Base-by-base conservation (phyloP, 2,329 filamentous ascomycete species). In the Ceratocystis colombiana region DNA sequence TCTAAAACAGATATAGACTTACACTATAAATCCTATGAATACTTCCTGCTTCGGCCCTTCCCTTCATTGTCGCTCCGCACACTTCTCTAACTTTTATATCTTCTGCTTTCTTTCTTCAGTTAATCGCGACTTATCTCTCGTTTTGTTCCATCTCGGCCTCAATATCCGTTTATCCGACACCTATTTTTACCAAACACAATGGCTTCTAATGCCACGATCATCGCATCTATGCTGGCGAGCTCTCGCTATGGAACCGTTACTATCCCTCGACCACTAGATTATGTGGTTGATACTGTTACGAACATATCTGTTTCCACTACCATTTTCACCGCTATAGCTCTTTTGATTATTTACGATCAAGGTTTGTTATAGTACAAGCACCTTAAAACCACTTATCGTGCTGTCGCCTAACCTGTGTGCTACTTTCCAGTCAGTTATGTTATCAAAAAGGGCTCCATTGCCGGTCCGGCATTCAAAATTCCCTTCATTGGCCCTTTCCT, bases 401-500 rank as follows among this genome's bases (percentile, higher is more conserved):
- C 20, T 59, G 44, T 61, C 45, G 1, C 44, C 25, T 45, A 59
- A 48, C 46, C 3, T 48, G 28, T 17, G 25, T 68, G 50, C 67
- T 70, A 25, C 63, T 25, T 45, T 73, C 61, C 72, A 94, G 89
- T 88, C 71, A 87, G 83, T 75, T 94, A 93, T 74, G 79, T 90
- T 70, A 79, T 81, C 73, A 84, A 84, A 71, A 93, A 93, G 76
- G 88, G 89, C 67, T 82, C 83, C 30, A 92, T 94, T 72, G 84
- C 82, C 64, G 89, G 89, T 48, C 89, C 89, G 33, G 71, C 82
- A 57, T 88, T 83, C 80, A 94, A 94, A 77, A 79, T 87, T 67
- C 89, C 89, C 53, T 93, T 94, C 73, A 91, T 97, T 75, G 94
- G 94, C n/a, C 93, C 94, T 4, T 97, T 99, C 77, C 82, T 97